Percentiles rank a stretch among this genome's conserved stretches.
Evolutionary conservation across 78 protist species (phyloP).

Genomic region (Guillardia theta): DNA sequence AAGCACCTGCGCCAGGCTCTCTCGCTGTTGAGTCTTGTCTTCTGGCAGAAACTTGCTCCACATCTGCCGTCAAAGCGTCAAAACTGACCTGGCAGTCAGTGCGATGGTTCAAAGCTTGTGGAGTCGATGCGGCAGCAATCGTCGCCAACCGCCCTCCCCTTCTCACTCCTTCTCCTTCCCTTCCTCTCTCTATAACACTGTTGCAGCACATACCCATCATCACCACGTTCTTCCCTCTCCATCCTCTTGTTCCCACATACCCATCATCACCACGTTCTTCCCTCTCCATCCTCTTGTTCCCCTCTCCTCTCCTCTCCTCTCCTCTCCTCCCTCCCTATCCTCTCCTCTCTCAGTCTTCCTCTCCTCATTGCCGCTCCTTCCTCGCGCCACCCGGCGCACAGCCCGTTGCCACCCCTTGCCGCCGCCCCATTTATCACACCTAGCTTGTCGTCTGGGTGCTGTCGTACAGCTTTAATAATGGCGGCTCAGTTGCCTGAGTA

Average conservation of each 20-base stretch:
- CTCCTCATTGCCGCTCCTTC: not conserved
- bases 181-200: not conserved
- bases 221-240: not conserved
- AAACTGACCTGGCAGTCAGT: not conserved
- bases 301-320: not conserved
- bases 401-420: not conserved
- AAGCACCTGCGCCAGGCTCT: no score
- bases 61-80: not conserved
- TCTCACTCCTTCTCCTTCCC: not conserved
- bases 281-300: not conserved
- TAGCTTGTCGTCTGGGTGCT: not conserved
- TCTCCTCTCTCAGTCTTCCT: not conserved
- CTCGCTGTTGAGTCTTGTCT: not conserved
- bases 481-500: not conserved
- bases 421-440: not conserved
- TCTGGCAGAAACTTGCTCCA: not conserved
- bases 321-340: not conserved
- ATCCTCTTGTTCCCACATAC: not conserved
- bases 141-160: not conserved
- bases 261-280: not conserved
- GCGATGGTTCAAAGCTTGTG: not conserved
- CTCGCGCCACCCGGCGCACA: not conserved
- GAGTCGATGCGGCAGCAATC: not conserved
- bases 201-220: not conserved
- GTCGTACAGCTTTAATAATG: not conserved